phyloP scores from a whole-genome alignment of 495 filamentous ascomycete species.

The Xylaria grammica region DNA sequence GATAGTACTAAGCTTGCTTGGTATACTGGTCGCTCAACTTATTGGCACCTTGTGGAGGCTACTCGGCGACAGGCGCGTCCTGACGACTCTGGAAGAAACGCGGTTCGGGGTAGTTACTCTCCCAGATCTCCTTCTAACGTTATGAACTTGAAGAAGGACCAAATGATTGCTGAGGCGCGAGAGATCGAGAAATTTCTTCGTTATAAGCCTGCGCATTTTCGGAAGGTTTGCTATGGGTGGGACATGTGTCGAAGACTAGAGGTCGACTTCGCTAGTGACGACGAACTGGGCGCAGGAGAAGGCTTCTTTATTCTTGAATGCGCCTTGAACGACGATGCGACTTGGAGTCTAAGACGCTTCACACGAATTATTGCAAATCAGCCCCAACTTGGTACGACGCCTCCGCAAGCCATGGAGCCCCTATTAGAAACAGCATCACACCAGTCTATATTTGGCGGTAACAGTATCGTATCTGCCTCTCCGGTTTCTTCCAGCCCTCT shows the following conservation, averaged over 20 bases:
- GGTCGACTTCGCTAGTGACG: conserved; percentile 87
- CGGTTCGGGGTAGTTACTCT: conserved; percentile 52
- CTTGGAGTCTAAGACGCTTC: conserved; percentile 41
- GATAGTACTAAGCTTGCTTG: conserved; percentile 70
- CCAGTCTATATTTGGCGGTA: conserved; percentile 41
- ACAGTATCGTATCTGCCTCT: conserved; percentile 18
- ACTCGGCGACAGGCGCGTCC: conserved; percentile 69
- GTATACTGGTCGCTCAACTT: conserved; percentile 75
- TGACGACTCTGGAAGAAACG: conserved; percentile 68
- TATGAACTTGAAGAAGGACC: conserved; percentile 71
- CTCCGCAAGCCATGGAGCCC: conserved; percentile 26
- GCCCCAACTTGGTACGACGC: conserved; percentile 23
- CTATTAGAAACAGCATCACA: conserved; percentile 15
- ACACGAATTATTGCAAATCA: conserved; percentile 27
- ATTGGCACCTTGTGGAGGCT: conserved; percentile 79
- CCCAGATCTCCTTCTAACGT: conserved; percentile 55
- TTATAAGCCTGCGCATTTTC: conserved; percentile 79
- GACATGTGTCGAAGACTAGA: conserved; percentile 87
- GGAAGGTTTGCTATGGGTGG: conserved; percentile 81
- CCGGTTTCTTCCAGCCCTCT: conserved; percentile 27
- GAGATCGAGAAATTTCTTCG: conserved; percentile 80
- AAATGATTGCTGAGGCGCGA: conserved; percentile 73
- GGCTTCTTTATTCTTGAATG: conserved; percentile 74
- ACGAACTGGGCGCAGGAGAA: conserved; percentile 75
- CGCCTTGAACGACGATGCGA: conserved; percentile 57